Evolutionary conservation across 495 filamentous ascomycete species (phyloP), one percentile per base, ranked within the genome.

Genomic region (Podospora pseudopauciseta): DNA sequence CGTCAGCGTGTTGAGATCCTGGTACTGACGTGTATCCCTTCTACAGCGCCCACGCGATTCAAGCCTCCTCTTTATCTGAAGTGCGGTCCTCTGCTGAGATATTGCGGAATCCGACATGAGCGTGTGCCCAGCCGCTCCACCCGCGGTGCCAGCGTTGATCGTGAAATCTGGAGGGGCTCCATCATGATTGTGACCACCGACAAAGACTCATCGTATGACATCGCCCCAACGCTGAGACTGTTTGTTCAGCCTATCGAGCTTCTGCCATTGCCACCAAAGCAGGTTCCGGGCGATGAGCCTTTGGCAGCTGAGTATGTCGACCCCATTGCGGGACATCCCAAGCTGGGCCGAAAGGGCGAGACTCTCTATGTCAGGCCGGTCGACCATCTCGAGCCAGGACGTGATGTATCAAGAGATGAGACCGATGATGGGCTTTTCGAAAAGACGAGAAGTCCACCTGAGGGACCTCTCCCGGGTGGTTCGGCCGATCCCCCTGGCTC

Each of bases 181-280:
- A 83, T 98, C 30, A 91, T 99, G 91, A 95, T 98, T 67, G 92
- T 98, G 39, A 97, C 95, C 0, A 83, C 85, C 49, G 94, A 98
- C 73, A 84, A 86, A 9, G 82, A 89, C 27, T 97, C 93, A 4
- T 89, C 88, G 2, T 96, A 96, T 75, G 86, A 91, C n/a, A 85
- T 86, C 23, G 82, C 85, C 7, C 95, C 95, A 19, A 89, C 84
- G 4, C 79, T 98, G 65, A 85, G 92, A 58, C 74, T 99, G 4
- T 99, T 97, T 76, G 86, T 86, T 18, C 93, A 97, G 74, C 90
- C 93, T 1, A 90, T 92, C 78, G 91, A 96, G 69, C 83, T 96
- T 27, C 80, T 94, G 0, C 92, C 92, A 49, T 91, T 91, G n/a
- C 93, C 93, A 4, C 91, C 91, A 11, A 82, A 82, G 13, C 82